phyloP scores from a whole-genome alignment of 2,329 filamentous ascomycete species.

The Fusarium algeriense region DNA sequence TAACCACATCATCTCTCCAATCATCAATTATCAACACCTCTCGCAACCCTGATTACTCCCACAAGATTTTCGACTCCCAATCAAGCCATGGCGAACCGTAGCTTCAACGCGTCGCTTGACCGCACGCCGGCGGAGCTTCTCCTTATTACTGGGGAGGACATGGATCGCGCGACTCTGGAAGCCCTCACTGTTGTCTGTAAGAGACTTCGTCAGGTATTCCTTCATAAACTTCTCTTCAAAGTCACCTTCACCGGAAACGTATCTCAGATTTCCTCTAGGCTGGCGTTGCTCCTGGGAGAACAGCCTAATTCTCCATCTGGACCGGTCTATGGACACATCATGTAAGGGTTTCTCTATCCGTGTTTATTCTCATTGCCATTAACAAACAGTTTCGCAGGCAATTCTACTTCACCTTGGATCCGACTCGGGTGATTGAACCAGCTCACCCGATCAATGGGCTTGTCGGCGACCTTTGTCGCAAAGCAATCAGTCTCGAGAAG shows the following conservation, averaged over 20 bases:
- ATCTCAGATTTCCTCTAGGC: neutral
- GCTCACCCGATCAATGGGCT: neutral
- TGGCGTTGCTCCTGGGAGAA: neutral
- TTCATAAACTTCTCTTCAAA: neutral
- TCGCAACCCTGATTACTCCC: no score
- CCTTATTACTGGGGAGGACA: neutral
- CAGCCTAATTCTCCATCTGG: neutral
- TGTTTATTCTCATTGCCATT: neutral
- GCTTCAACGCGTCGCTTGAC: neutral
- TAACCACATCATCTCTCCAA: no score
- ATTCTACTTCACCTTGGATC: neutral
- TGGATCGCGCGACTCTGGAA: neutral
- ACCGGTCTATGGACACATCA: neutral
- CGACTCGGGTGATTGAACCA: neutral
- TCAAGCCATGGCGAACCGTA: no score
- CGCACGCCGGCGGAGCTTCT: neutral
- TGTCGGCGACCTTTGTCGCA: neutral
- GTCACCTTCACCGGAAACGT: neutral
- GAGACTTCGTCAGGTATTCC: neutral
- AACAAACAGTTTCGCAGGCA: neutral
- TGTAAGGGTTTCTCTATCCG: neutral
- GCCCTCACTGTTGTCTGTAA: neutral
- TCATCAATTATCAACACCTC: no score
- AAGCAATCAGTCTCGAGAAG: neutral
- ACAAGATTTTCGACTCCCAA: no score